Percentiles rank a stretch among this genome's conserved stretches.
Evolutionary conservation across 192 early-diverging fungal species (phyloP).

Genomic region (Helicostylum pulchrum): DNA sequence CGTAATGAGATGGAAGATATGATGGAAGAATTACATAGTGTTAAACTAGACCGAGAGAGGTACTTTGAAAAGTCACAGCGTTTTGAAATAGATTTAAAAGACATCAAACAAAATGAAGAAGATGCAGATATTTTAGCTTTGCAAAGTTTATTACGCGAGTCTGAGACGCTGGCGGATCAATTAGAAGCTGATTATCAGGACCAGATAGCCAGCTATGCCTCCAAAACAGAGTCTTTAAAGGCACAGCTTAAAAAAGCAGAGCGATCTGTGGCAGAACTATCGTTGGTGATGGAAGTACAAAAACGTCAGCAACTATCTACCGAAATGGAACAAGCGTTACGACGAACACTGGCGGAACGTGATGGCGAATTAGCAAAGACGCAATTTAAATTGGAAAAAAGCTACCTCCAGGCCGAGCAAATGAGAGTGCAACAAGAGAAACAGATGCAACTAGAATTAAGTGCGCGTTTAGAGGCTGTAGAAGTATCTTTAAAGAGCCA

Average conservation of each 20-base stretch:
- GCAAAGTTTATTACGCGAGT: slow-evolving; percentile 2
- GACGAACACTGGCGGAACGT: slow-evolving; percentile 9
- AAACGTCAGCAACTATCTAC: not conserved
- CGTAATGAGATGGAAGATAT: slow-evolving; percentile 16
- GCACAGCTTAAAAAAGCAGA: not conserved
- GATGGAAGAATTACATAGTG: slow-evolving; percentile 15
- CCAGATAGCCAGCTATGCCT: not conserved
- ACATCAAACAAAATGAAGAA: not conserved
- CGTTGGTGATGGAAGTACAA: not conserved
- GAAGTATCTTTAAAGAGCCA: not conserved
- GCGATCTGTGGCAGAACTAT: not conserved
- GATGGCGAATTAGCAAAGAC: slow-evolving; percentile 14
- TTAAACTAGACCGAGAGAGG: not conserved
- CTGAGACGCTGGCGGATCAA: not conserved
- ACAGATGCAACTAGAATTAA: not conserved
- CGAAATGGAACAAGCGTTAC: slow-evolving; percentile 2
- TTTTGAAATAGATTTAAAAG: not conserved
- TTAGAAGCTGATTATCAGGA: slow-evolving; percentile 6
- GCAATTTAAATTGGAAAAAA: slow-evolving; percentile 1
- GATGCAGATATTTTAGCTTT: not conserved
- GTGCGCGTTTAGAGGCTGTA: slow-evolving; percentile 3
- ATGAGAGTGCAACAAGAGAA: not conserved
- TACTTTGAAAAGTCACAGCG: not conserved
- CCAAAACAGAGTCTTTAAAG: not conserved
- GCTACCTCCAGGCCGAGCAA: not conserved